phyloP scores from a whole-genome alignment of 495 filamentous ascomycete species.

The Talaromyces borbonicus region DNA sequence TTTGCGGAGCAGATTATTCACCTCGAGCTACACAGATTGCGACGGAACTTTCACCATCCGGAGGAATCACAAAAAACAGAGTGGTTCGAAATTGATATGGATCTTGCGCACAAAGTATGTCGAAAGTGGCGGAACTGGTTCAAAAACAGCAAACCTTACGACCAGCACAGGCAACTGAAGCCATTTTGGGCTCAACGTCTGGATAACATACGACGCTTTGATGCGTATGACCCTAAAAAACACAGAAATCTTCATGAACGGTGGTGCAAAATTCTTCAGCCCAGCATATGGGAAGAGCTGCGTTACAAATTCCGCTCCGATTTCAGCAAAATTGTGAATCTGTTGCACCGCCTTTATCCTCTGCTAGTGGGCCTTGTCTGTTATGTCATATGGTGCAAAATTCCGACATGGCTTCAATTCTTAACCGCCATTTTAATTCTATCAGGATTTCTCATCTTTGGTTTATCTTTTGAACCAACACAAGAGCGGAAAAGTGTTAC shows the following conservation, averaged over 20 bases:
- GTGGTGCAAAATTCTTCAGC: neutral
- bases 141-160: neutral
- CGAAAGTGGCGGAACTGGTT: constrained; percentile 5
- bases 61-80: neutral
- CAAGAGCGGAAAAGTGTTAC: no score
- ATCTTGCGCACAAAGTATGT: neutral
- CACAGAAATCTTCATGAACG: neutral
- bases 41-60: neutral
- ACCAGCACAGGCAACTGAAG: neutral
- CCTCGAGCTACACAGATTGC: neutral
- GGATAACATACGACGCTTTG: neutral
- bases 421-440: no score
- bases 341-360: no score
- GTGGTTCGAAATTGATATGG: neutral
- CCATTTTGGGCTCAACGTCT: constrained; percentile 1
- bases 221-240: neutral
- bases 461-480: no score
- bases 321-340: neutral
- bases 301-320: neutral
- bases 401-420: no score
- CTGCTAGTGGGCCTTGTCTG: no score
- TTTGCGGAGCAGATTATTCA: neutral
- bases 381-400: no score
- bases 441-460: no score
- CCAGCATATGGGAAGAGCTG: neutral